These are phyloP conservation scores for Claviceps digitariae DNA, from an alignment of 2,329 filamentous ascomycete genomes.

Conservation along the genomic window DNA sequence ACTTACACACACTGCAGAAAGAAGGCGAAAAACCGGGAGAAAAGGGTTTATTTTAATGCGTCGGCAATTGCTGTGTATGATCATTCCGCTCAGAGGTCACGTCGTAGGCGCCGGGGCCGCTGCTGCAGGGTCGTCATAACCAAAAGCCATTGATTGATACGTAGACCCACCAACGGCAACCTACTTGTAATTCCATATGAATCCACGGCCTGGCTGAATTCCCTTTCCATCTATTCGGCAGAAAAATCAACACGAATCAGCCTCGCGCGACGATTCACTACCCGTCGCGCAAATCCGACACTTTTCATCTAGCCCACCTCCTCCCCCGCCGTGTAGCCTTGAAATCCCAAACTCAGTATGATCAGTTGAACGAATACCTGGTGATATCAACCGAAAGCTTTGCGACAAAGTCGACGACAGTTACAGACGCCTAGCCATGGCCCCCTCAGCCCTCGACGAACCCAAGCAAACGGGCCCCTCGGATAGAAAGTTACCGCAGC, in stretches of 20 bases:
- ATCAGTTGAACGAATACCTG: background rate
- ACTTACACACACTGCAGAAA: background rate
- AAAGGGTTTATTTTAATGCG: background rate
- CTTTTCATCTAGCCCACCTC: background rate
- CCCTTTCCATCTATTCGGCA: background rate
- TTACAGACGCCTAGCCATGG: slow-evolving; percentile 25
- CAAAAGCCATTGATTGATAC: background rate
- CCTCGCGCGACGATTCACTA: background rate
- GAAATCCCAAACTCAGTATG: slow-evolving; percentile 4
- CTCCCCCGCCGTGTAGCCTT: slow-evolving; percentile 2
- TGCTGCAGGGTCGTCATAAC: background rate
- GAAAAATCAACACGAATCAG: background rate
- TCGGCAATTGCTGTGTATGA: background rate
- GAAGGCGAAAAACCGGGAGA: no score
- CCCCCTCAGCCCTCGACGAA: slow-evolving; percentile 38
- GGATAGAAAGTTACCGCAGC: slow-evolving; percentile 34
- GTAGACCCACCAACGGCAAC: slow-evolving; percentile 8
- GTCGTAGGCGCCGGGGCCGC: background rate
- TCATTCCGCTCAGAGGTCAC: background rate
- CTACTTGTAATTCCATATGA: slow-evolving; percentile 13
- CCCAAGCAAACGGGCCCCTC: slow-evolving; percentile 21
- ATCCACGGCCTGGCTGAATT: slow-evolving; percentile 19
- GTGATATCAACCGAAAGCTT: slow-evolving; percentile 3
- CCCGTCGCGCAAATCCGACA: background rate
- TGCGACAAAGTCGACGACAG: background rate